phyloP scores from a whole-genome alignment of 495 filamentous ascomycete species.

The Hypoxylon lenormandii region DNA sequence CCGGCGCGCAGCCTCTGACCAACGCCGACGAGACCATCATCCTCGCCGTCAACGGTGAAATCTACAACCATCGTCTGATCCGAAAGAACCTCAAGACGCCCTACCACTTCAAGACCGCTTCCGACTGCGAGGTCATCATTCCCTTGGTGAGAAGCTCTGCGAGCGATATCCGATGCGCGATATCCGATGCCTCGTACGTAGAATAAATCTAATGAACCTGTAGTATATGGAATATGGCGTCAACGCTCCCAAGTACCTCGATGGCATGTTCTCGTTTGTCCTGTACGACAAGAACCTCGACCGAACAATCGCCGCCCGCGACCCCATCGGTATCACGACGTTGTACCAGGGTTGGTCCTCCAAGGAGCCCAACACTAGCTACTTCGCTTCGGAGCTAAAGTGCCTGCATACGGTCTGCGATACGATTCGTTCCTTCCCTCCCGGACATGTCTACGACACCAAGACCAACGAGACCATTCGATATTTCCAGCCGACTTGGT shows the following conservation, averaged over 20 bases:
- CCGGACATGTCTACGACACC: slow-evolving; percentile 95
- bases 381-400: slow-evolving; percentile 97
- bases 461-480: slow-evolving; percentile 80
- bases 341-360: slow-evolving; percentile 95
- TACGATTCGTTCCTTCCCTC: slow-evolving; percentile 91
- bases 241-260: slow-evolving; percentile 91
- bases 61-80: slow-evolving; percentile 97
- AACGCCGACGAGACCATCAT: slow-evolving; percentile 88
- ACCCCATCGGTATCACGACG: slow-evolving; percentile 96
- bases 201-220: slow-evolving; percentile 1
- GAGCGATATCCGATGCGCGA: too few relatives aligned
- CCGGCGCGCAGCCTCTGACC: slow-evolving; percentile 92
- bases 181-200: slow-evolving; percentile 7
- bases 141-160: slow-evolving; percentile 82
- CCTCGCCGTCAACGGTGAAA: slow-evolving; percentile 98
- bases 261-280: slow-evolving; percentile 99
- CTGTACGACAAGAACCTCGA: slow-evolving; percentile 93
- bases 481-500: slow-evolving; percentile 94
- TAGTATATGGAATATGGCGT: slow-evolving; percentile 93
- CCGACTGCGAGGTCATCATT: slow-evolving; percentile 97
- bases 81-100: slow-evolving; percentile 82
- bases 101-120: slow-evolving; percentile 96
- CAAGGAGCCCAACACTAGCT: slow-evolving; percentile 81
- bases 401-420: slow-evolving; percentile 93
- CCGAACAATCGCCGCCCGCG: slow-evolving; percentile 90